phyloP scores from a whole-genome alignment of 2,329 filamentous ascomycete genomes.

The Monosporascus sp. region DNA sequence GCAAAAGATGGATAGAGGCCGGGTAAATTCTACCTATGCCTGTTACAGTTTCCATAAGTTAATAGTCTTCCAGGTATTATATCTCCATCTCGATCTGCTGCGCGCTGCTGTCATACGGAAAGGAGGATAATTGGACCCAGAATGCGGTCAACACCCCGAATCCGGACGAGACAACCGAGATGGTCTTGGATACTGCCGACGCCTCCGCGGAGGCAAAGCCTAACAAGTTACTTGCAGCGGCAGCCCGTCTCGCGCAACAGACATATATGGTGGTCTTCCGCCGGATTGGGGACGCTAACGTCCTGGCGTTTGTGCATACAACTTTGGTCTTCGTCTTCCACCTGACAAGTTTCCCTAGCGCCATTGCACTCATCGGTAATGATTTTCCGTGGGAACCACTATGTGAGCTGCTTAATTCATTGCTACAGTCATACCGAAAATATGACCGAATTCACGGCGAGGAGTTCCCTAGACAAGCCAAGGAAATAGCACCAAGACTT shows the following conservation, averaged over 20 bases:
- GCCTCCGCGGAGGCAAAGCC: constrained; percentile 4
- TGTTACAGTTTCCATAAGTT: constrained; percentile 1
- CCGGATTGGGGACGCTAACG: constrained; percentile 51
- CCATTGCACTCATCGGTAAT: constrained; percentile 39
- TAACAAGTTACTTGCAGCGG: constrained; percentile 15
- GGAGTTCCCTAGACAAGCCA: constrained; percentile 43
- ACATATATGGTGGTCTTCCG: constrained; percentile 37
- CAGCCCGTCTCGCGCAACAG: constrained; percentile 18
- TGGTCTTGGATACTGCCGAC: constrained; percentile 16
- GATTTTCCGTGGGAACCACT: constrained; percentile 50
- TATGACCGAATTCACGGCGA: constrained; percentile 33
- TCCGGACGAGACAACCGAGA: constrained; percentile 21
- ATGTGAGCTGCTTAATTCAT: constrained; percentile 33
- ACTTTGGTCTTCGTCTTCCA: constrained; percentile 54
- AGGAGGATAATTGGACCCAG: constrained; percentile 42
- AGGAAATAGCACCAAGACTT: constrained; percentile 42
- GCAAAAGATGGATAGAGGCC: constrained; percentile 46
- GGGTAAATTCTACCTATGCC: constrained; percentile 23
- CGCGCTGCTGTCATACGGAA: constrained; percentile 48
- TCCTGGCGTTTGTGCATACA: constrained; percentile 58
- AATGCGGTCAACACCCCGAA: constrained; percentile 28
- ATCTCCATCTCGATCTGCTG: constrained; percentile 53
- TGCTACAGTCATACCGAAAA: constrained; percentile 24
- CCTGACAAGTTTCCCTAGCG: constrained; percentile 35
- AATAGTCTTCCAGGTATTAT: constrained; percentile 39